Base-by-base conservation (phyloP, 148 eudicot species). In the Chenopodium quinoa region DNA sequence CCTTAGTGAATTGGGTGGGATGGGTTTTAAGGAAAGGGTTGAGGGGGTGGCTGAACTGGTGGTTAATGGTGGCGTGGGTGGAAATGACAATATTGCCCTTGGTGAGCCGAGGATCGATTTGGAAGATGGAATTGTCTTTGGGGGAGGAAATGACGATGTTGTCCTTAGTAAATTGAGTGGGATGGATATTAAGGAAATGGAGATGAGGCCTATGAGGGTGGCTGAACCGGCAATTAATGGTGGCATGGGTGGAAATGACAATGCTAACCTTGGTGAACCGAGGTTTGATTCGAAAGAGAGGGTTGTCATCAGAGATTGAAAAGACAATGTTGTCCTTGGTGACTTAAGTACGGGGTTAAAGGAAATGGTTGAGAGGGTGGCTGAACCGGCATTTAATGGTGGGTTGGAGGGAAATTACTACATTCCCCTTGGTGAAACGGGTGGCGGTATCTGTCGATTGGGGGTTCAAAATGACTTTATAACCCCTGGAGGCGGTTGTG, bases 401-500 rank as follows among this genome's bases (percentile, higher is more conserved):
- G 25, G 27, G 22, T 31, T 11, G 4, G 19, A 6, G 4, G 46
- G 7, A 16, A 62, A 73, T 80, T 71, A 72, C 16, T 9, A 7
- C n/a, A 16, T 62, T 11, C 7, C 9, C 4, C 68, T 76, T 22
- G 74, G 3, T 17, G 62, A 78, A 46, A 31, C 77, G 46, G 58
- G 75, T 48, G 34, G 20, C 40, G 50, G 64, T 20, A 3, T 70
- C 2, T 7, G 20, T 12, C 75, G 17, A 58, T 10, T 71, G 29
- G 20, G 31, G 1, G 14, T 60, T 0, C 4, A 0, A 47, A 80
- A 80, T 60, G 71, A 80, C 78, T 23, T 29, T 52, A 27, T 25
- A 73, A 40, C 29, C 76, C 76, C 63, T 74, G 64, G 46, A 2
- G 78, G 48, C 27, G 78, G 78, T 62, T 58, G 52, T 19, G 12